Conservation (phyloP, 805 yeast species). For the Candida chauliodis region DNA sequence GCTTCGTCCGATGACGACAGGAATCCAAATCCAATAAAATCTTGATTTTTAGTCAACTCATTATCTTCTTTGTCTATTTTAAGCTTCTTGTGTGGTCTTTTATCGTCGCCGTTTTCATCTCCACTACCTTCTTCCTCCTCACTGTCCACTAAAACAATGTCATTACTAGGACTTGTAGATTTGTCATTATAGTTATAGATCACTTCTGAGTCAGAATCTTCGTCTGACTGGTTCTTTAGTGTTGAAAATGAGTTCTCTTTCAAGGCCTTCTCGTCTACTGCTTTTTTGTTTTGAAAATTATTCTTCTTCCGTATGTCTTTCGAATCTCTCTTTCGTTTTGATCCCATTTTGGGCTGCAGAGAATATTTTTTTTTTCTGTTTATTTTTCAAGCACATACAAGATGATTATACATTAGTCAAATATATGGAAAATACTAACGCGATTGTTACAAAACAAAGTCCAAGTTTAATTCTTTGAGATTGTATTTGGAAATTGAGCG, state of each 20-base stretch:
- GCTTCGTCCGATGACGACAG: conserved; percentile 37
- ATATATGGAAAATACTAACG: not conserved
- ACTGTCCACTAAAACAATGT: conserved; percentile 29
- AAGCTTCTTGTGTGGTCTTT: conserved; percentile 4
- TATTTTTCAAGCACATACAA: not conserved
- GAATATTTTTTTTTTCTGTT: not conserved
- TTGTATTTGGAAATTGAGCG: too few relatives aligned
- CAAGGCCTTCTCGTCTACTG: not conserved
- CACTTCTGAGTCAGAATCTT: conserved; percentile 22
- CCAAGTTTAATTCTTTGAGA: too few relatives aligned
- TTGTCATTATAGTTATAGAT: conserved; percentile 20
- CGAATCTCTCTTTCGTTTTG: conserved; percentile 22
- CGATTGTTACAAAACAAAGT: too few relatives aligned
- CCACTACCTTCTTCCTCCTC: conserved; percentile 20
- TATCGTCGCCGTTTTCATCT: conserved; percentile 3
- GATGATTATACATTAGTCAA: not conserved
- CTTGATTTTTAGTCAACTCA: conserved; percentile 44
- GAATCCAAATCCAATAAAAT: conserved; percentile 55
- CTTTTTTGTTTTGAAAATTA: conserved; percentile 15
- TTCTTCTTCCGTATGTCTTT: conserved; percentile 16
- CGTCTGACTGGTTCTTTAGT: conserved; percentile 13
- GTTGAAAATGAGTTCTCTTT: conserved; percentile 17
- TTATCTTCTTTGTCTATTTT: conserved; percentile 18
- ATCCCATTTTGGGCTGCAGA: conserved; percentile 9
- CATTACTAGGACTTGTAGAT: conserved; percentile 15